phyloP scores from a whole-genome alignment of 1,139 yeast genomes.

The Lodderomyces jiufengensis region DNA sequence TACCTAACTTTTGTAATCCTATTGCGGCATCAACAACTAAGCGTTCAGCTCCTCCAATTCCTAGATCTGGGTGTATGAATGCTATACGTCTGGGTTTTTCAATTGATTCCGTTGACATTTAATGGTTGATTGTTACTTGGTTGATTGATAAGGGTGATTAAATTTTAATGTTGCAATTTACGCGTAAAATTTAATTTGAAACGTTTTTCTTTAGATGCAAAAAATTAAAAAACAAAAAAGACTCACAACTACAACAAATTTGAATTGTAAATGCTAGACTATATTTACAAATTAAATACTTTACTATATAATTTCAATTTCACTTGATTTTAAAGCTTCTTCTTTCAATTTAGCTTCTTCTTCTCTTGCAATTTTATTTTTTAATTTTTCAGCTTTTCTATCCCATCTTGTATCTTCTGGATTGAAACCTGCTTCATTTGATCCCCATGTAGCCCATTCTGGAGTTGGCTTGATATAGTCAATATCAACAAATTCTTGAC shows the following conservation, averaged over 20 bases:
- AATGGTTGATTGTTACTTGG: not conserved
- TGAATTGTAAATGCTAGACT: too few relatives aligned
- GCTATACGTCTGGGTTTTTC: slow-evolving; percentile 46
- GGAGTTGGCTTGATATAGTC: slow-evolving; percentile 84
- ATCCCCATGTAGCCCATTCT: slow-evolving; percentile 88
- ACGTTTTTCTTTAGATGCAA: too few relatives aligned
- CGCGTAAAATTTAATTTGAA: too few relatives aligned
- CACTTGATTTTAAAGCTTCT: not conserved
- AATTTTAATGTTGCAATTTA: too few relatives aligned
- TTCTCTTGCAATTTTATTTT: slow-evolving; percentile 43
- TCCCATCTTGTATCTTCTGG: slow-evolving; percentile 75
- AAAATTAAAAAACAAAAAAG: too few relatives aligned
- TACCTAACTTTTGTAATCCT: slow-evolving; percentile 70
- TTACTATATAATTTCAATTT: not conserved
- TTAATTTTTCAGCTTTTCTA: slow-evolving; percentile 62
- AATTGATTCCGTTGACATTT: not conserved
- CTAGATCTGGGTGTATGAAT: slow-evolving; percentile 92
- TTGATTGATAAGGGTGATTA: not conserved
- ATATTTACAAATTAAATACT: too few relatives aligned
- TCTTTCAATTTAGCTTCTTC: slow-evolving; percentile 6
- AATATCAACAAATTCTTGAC: slow-evolving; percentile 66
- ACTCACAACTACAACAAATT: not conserved
- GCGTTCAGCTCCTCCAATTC: slow-evolving; percentile 96
- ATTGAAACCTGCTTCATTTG: slow-evolving; percentile 81
- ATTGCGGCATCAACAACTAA: slow-evolving; percentile 92